Percentiles rank a stretch among this genome's conserved stretches.
phyloP scores from a whole-genome alignment of 352 stramenopile genomes.

The Globisporangium barbulae region DNA sequence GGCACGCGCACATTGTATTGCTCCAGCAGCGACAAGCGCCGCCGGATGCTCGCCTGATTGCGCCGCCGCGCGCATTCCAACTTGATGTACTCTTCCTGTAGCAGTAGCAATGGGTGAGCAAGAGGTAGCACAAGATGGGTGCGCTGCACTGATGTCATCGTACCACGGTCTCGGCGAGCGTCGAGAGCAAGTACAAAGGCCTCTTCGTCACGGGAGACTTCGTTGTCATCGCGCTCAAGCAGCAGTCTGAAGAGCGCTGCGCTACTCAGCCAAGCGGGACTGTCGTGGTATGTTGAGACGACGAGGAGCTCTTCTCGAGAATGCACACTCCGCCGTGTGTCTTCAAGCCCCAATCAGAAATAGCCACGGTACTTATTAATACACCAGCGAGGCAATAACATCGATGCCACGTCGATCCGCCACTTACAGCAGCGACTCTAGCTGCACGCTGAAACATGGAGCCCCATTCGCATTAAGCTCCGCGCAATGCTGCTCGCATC shows the following conservation, averaged over 20 bases:
- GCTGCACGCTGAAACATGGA: too few species aligned
- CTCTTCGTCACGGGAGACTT: conserved; percentile 11
- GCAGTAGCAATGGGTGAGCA: background rate
- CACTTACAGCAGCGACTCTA: too few species aligned
- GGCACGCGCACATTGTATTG: conserved; percentile 39
- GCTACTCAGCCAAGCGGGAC: background rate
- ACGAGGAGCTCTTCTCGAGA: too few species aligned
- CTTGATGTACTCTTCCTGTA: conserved; percentile 54
- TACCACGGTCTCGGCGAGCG: conserved; percentile 38
- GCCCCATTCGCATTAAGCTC: too few species aligned
- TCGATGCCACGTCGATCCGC: too few species aligned
- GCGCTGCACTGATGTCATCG: background rate
- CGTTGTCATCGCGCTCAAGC: background rate
- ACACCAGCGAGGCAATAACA: too few species aligned
- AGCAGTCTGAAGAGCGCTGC: background rate
- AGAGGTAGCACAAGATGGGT: background rate
- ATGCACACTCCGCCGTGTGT: too few species aligned
- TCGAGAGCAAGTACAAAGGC: conserved; percentile 23
- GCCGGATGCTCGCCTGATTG: conserved; percentile 38
- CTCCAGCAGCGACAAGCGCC: conserved; percentile 39
- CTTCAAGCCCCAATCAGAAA: too few species aligned
- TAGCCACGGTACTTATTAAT: too few species aligned
- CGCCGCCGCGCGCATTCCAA: conserved; percentile 50
- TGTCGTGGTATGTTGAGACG: too few species aligned
- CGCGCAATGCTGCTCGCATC: too few species aligned